Base-by-base conservation (phyloP, 805 yeast species). In the Ogataea degrootiae region DNA sequence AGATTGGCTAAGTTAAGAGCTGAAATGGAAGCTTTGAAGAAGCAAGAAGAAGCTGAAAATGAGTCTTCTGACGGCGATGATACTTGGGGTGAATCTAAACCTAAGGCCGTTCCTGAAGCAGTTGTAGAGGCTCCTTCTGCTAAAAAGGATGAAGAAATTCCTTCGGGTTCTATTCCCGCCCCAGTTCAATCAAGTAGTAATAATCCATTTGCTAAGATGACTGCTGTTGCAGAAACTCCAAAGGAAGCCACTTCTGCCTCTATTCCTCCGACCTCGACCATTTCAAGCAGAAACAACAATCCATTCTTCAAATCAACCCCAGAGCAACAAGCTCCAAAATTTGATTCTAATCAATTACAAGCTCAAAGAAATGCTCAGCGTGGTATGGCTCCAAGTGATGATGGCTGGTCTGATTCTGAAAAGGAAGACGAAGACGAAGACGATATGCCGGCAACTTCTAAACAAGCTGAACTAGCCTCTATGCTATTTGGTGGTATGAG, bases 331-430 rank as follows among this genome's bases (percentile, higher is more conserved):
- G 68, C 58, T 9, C 55, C 65, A 4, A 58, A 50, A 29, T 67
- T 82, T 53, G 87, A 83, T 58, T 68, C 77, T 0, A 72, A 72
- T 51, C 79, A 80, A 50, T 79, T 85, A 29, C 84, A 81, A 47
- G 84, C 83, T 2, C 91, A 85, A 64, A 73, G 94, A 65, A 80
- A 77, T 26, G 79, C 87, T 7, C 92, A 86, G 62, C 73, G 91
- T 64, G 83, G 83, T 4, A 57, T 69, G 38, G 67, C 68, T 8
- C 66, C 60, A 26, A 71, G 67, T 37, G 71, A 68, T 44, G 81
- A 69, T 47, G 76, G 61, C 3, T 61, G 66, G 59, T 59, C 65
- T 2, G 80, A 80, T 50, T 79, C 76, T 44, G 71, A 55, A 4
- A 55, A 57, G 5, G 67, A 58, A 3, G 67, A 31, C 60, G 65